Evolutionary conservation across 2,329 filamentous ascomycete genomes (phyloP).

Genomic region (Scedosporium boydii): DNA sequence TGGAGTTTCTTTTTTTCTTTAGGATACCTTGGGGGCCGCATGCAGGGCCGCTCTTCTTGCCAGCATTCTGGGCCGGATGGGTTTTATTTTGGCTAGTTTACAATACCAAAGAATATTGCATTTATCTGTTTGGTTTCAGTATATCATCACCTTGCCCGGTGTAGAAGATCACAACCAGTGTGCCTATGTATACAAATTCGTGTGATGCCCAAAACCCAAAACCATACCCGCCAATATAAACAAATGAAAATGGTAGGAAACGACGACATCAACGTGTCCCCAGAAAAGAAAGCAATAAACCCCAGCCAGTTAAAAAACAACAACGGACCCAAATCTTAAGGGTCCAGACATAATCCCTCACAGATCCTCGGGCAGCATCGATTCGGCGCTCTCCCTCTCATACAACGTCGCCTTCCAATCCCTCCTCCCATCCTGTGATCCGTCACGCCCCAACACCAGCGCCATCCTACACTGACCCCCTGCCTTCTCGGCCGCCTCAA

Average conservation of each 20-base stretch:
- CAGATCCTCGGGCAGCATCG: neutral
- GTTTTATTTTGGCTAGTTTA: neutral
- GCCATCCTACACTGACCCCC: constrained; percentile 4
- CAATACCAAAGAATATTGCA: neutral
- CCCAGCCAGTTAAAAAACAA: neutral
- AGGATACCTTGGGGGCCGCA: neutral
- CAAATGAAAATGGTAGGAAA: neutral
- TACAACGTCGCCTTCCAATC: neutral
- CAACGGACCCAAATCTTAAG: neutral
- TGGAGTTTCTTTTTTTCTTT: neutral
- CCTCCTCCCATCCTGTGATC: neutral
- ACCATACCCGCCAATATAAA: neutral
- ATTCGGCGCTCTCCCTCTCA: neutral
- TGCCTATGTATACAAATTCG: neutral
- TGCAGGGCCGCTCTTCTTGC: too few species aligned
- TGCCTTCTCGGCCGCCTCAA: neutral
- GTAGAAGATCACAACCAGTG: neutral
- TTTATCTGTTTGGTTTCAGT: too few species aligned
- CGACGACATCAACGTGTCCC: neutral
- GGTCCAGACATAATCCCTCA: neutral
- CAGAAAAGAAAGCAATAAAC: neutral
- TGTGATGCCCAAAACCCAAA: neutral
- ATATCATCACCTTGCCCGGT: neutral
- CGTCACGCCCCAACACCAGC: neutral
- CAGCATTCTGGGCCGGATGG: too few species aligned